These are phyloP conservation scores for Heterobasidion irregulare DNA, from an alignment of 1,284 basidiomycete species.

Conservation along the genomic window DNA sequence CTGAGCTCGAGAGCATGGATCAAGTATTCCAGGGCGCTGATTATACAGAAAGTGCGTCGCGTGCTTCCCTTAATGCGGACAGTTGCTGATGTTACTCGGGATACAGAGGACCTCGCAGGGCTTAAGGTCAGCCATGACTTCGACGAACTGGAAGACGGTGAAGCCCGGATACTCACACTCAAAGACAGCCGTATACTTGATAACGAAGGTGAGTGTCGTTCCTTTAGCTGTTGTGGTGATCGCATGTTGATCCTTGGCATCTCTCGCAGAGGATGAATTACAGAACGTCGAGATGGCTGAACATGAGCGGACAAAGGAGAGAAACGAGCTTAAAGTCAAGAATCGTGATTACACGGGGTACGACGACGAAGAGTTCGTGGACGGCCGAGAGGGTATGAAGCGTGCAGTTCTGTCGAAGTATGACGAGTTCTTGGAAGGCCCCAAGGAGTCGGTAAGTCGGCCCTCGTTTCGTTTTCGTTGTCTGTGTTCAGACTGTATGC, in stretches of 20 bases:
- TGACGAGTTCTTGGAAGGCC: slow-evolving; percentile 78
- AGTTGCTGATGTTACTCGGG: slow-evolving; percentile 1
- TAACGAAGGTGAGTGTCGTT: slow-evolving; percentile 63
- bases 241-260: neutral
- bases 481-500: neutral
- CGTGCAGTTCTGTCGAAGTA: slow-evolving; percentile 89
- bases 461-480: slow-evolving; percentile 4
- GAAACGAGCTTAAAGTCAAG: slow-evolving; percentile 83
- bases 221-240: neutral
- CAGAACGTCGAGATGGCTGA: slow-evolving; percentile 93
- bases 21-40: slow-evolving; percentile 61
- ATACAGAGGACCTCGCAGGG: slow-evolving; percentile 77
- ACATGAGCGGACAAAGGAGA: slow-evolving; percentile 71
- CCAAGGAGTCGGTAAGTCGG: slow-evolving; percentile 50
- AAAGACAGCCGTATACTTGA: slow-evolving; percentile 93
- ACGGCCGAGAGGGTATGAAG: slow-evolving; percentile 70
- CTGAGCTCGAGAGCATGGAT: slow-evolving; percentile 79
- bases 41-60: slow-evolving; percentile 72
- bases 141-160: slow-evolving; percentile 85
- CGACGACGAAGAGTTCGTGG: slow-evolving; percentile 89
- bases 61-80: neutral
- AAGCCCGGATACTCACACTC: slow-evolving; percentile 91
- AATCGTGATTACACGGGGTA: slow-evolving; percentile 89
- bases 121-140: slow-evolving; percentile 95
- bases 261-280: slow-evolving; percentile 82